These are phyloP conservation scores for Chondrus crispus DNA, from an alignment of 23 red algal genomes.

Conservation along the genomic window DNA sequence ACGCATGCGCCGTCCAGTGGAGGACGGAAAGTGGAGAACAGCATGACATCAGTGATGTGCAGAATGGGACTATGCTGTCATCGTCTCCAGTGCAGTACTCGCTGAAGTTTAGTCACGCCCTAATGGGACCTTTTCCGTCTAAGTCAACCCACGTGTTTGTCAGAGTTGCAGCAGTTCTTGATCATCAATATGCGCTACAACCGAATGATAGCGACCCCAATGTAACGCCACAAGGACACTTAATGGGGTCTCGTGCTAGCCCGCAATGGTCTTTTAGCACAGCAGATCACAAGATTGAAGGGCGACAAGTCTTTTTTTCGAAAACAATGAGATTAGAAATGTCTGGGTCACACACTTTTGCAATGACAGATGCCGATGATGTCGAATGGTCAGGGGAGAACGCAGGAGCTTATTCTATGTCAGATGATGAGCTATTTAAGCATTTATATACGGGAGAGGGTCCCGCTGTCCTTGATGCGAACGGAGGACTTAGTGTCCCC, in stretches of 20 bases:
- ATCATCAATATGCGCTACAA: constrained; percentile 16
- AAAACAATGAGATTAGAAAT: neutral
- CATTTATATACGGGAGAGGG: neutral
- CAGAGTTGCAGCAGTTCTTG: constrained; percentile 31
- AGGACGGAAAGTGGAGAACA: neutral
- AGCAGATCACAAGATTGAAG: neutral
- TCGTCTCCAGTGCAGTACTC: neutral
- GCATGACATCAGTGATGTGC: neutral
- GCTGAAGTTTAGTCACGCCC: constrained; percentile 18
- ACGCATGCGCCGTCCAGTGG: constrained; percentile 51
- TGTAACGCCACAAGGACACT: constrained; percentile 41
- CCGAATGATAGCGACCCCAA: constrained; percentile 18
- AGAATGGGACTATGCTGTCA: constrained; percentile 16
- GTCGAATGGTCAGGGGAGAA: neutral
- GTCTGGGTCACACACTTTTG: neutral
- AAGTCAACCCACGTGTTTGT: neutral
- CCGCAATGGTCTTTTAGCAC: constrained; percentile 18
- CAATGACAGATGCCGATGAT: neutral
- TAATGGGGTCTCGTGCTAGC: constrained; percentile 50
- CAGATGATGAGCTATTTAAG: neutral
- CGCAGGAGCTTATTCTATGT: neutral
- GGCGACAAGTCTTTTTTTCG: constrained; percentile 22
- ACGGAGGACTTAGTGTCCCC: neutral
- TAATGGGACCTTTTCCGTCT: neutral
- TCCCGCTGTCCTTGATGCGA: too few relatives aligned